These are phyloP conservation scores for Mortierella claussenii DNA, from an alignment of 192 early-diverging fungal genomes.

Conservation along the genomic window DNA sequence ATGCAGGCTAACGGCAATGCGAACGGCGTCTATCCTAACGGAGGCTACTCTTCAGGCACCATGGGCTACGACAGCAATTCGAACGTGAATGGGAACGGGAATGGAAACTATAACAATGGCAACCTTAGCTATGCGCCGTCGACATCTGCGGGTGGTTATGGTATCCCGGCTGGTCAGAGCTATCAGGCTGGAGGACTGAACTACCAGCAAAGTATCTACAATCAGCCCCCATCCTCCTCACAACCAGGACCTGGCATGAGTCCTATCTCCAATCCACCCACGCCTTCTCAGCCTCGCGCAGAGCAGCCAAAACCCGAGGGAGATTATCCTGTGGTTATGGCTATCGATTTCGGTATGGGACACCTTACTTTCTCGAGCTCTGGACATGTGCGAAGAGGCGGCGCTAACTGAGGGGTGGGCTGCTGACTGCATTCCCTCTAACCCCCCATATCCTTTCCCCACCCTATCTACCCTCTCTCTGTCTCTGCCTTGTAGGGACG, in stretches of 20 bases:
- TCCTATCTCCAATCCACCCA: background rate
- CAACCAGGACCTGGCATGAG: constrained; percentile 7
- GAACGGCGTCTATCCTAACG: constrained; percentile 6
- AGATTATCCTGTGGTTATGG: constrained; percentile 60
- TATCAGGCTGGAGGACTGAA: constrained; percentile 14
- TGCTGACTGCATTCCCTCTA: too few species aligned
- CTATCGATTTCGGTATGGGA: constrained; percentile 63
- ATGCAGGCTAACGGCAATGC: constrained; percentile 7
- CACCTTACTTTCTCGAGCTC: too few species aligned
- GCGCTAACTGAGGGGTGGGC: too few species aligned
- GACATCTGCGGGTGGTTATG: background rate
- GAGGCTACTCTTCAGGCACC: constrained; percentile 5
- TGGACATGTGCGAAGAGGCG: too few species aligned
- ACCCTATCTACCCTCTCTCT: background rate
- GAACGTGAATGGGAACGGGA: background rate
- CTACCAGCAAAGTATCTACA: constrained; percentile 30
- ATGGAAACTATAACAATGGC: background rate
- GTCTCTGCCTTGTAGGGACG: constrained; percentile 48
- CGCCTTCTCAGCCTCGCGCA: constrained; percentile 5
- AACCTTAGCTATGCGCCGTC: constrained; percentile 1
- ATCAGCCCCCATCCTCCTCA: constrained; percentile 7
- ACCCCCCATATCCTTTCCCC: background rate
- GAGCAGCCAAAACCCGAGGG: constrained; percentile 28
- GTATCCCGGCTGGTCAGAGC: background rate
- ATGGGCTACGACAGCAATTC: background rate